phyloP scores from a whole-genome alignment of 371 early-diverging fungal species.

The Batrachochytrium dendrobatidis region DNA sequence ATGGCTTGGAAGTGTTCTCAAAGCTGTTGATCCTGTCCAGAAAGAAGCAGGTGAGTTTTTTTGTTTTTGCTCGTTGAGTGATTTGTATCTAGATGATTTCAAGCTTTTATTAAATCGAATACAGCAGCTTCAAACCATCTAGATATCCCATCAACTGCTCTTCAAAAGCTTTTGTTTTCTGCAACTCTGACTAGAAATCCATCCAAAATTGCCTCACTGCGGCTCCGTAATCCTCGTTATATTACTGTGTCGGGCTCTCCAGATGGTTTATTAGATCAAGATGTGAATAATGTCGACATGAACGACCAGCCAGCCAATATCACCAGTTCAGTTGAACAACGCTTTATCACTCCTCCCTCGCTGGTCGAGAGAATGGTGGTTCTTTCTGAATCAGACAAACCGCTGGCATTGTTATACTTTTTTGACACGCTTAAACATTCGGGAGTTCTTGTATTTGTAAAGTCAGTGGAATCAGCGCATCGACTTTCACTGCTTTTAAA shows the following conservation, averaged over 20 bases:
- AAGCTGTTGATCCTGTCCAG: constrained; percentile 33
- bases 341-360: constrained; percentile 32
- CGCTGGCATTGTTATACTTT: constrained; percentile 52
- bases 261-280: background rate
- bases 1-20: constrained; percentile 81
- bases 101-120: no score
- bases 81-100: background rate
- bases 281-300: constrained; percentile 1
- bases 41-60: no score
- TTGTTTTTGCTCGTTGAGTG: no score
- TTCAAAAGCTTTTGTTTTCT: constrained; percentile 79
- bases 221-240: constrained; percentile 45
- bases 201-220: constrained; percentile 78
- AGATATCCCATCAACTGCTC: constrained; percentile 8
- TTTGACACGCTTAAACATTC: constrained; percentile 55
- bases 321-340: background rate
- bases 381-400: constrained; percentile 21
- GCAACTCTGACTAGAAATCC: constrained; percentile 92
- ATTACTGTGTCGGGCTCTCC: constrained; percentile 24
- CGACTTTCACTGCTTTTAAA: constrained; percentile 62
- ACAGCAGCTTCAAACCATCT: background rate
- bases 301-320: background rate
- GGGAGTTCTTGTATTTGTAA: constrained; percentile 78
- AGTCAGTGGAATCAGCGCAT: constrained; percentile 79
- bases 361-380: constrained; percentile 31